These are phyloP conservation scores for Beta macrorhiza DNA, from an alignment of 179 eudicot genomes.

Conservation along the genomic window DNA sequence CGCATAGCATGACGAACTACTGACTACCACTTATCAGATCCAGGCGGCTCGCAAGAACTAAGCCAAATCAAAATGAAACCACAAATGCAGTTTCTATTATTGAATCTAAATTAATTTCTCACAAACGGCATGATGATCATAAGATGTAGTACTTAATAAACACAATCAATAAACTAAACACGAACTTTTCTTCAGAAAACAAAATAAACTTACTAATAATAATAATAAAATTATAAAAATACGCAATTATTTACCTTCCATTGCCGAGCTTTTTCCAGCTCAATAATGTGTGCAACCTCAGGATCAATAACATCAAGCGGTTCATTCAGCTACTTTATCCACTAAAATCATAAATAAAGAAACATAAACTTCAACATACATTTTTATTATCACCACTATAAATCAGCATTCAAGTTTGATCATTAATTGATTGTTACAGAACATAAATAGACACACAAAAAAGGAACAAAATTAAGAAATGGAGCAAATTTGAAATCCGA, in stretches of 20 bases:
- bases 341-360: slow-evolving; percentile 33
- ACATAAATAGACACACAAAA: no score
- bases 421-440: no score
- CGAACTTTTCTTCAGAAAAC: not conserved
- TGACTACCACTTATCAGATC: not conserved
- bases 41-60: not conserved
- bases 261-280: slow-evolving; percentile 87
- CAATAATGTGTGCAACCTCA: slow-evolving; percentile 88
- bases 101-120: not conserved
- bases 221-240: no score
- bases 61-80: not conserved
- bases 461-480: no score
- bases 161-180: not conserved
- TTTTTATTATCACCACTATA: slow-evolving; percentile 22
- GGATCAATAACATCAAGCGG: slow-evolving; percentile 85
- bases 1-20: not conserved
- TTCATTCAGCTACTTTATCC: slow-evolving; percentile 88
- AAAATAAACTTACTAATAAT: no score
- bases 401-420: no score
- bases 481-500: no score
- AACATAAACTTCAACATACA: not conserved
- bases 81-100: not conserved
- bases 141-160: not conserved
- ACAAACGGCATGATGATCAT: not conserved
- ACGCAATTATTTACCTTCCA: no score